Evolutionary conservation across 2,329 filamentous ascomycete genomes (phyloP).

Genomic region (Huntiella abstrusa): DNA sequence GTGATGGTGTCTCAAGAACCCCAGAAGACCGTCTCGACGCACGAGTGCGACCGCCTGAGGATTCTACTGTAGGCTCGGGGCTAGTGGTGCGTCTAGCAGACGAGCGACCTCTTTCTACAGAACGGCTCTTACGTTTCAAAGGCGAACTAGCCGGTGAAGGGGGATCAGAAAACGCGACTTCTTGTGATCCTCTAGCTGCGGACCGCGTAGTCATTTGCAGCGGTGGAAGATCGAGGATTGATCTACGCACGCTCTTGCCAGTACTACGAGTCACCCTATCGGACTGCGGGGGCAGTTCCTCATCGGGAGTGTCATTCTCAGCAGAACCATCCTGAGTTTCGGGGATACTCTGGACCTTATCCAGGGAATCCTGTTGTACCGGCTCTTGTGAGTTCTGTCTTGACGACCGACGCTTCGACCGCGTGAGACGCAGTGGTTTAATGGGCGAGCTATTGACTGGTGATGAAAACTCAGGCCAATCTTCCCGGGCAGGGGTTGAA

Average conservation of each 20-base stretch:
- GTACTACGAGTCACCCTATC: not conserved
- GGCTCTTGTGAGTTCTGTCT: not conserved
- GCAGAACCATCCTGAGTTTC: not conserved
- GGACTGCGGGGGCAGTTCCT: not conserved
- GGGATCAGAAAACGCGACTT: not conserved
- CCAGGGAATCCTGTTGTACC: not conserved
- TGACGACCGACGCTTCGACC: conserved; percentile 4
- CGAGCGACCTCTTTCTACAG: not conserved
- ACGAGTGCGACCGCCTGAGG: too few relatives aligned
- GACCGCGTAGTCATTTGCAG: conserved; percentile 10
- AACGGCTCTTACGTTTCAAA: conserved; percentile 1
- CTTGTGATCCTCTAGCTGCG: not conserved
- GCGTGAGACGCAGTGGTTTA: conserved; percentile 7
- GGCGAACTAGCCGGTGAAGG: conserved; percentile 4
- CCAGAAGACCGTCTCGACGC: too few relatives aligned
- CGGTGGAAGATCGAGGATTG: conserved; percentile 3
- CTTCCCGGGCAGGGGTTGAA: conserved; percentile 17
- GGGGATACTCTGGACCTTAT: not conserved
- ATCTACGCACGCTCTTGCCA: not conserved
- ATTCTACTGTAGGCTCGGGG: not conserved
- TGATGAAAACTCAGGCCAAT: conserved; percentile 40
- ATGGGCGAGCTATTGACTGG: conserved; percentile 27
- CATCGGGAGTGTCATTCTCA: not conserved
- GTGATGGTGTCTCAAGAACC: too few relatives aligned
- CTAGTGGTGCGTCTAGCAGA: not conserved